Conservation (phyloP, 78 protist genomes). For the Dictyostelium citrinum region DNA sequence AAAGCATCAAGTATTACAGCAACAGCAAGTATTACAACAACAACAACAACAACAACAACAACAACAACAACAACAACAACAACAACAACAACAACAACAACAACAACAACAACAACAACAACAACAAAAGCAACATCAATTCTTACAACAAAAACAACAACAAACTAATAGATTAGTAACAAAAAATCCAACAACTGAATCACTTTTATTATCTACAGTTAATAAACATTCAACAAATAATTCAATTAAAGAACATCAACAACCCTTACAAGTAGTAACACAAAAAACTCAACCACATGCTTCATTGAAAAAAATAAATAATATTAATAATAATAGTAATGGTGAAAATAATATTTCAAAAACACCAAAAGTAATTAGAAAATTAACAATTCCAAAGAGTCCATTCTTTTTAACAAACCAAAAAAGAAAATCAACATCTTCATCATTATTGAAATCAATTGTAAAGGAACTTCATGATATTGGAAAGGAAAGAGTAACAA, state of each 20-base stretch:
- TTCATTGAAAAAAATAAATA: neutral
- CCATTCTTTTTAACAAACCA: neutral
- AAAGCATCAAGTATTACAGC: neutral
- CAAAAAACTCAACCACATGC: neutral
- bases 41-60: neutral
- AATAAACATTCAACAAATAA: neutral
- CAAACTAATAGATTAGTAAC: neutral
- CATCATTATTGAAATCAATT: neutral
- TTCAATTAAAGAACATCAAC: neutral
- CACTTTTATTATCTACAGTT: neutral
- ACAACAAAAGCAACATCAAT: neutral
- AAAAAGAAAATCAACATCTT: neutral
- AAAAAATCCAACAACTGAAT: neutral
- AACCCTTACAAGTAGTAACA: too few relatives aligned
- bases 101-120: neutral
- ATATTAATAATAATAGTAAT: too few relatives aligned
- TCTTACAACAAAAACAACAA: neutral
- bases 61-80: neutral
- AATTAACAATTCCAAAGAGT: neutral
- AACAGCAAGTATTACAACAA: neutral
- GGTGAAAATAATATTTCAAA: too few relatives aligned
- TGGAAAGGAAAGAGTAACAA: neutral
- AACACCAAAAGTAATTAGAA: neutral
- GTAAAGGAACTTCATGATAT: neutral
- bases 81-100: neutral